Percentiles rank a stretch among this genome's conserved stretches.
phyloP scores from a whole-genome alignment of 106 monocot species.

The Narthecium ossifragum region DNA sequence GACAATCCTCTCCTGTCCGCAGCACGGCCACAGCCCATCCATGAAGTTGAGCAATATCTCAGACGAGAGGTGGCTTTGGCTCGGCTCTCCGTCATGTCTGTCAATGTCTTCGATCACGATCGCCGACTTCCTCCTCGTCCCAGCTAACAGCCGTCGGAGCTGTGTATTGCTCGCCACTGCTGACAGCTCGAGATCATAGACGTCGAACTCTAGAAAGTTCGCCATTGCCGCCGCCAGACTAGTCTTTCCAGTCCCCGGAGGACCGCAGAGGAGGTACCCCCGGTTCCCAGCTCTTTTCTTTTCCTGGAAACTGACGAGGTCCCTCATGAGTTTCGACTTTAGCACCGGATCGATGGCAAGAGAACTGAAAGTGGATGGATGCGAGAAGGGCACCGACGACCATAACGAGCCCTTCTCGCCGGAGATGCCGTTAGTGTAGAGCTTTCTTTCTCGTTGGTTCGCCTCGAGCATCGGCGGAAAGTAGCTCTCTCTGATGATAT shows the following conservation, averaged over 20 bases:
- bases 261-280: slow-evolving; percentile 71
- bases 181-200: slow-evolving; percentile 86
- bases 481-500: too few relatives aligned
- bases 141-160: slow-evolving; percentile 76
- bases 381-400: slow-evolving; percentile 90
- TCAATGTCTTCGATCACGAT: slow-evolving; percentile 97
- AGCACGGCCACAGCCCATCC: slow-evolving; percentile 84
- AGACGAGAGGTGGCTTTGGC: too few relatives aligned
- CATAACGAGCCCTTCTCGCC: slow-evolving; percentile 57
- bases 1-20: slow-evolving; percentile 74
- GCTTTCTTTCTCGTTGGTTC: too few relatives aligned
- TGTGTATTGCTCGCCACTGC: slow-evolving; percentile 74
- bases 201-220: slow-evolving; percentile 66
- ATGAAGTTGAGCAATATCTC: slow-evolving; percentile 79
- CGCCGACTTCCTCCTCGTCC: slow-evolving; percentile 71
- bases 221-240: slow-evolving; percentile 93
- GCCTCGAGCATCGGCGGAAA: too few relatives aligned
- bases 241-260: slow-evolving; percentile 84
- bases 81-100: slow-evolving; percentile 18
- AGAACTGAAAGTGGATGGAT: slow-evolving; percentile 86
- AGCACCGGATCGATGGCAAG: slow-evolving; percentile 63
- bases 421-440: slow-evolving; percentile 46
- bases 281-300: slow-evolving; percentile 74
- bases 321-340: slow-evolving; percentile 45
- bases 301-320: slow-evolving; percentile 41